phyloP scores from a whole-genome alignment of 2,329 filamentous ascomycete genomes.

The Cadophora malorum region DNA sequence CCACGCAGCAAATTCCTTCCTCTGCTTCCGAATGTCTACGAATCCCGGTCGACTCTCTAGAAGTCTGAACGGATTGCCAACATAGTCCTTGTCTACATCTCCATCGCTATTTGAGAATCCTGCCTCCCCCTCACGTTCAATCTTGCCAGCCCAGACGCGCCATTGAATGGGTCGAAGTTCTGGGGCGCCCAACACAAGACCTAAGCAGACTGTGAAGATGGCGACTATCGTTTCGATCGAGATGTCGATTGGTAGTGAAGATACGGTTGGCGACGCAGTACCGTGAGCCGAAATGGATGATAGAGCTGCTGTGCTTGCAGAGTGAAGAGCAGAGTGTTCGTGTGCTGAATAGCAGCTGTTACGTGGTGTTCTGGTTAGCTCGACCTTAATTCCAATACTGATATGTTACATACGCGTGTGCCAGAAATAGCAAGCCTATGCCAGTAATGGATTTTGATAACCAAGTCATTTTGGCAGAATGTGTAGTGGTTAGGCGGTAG shows the following conservation, averaged over 20 bases:
- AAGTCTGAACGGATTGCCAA: constrained; percentile 79
- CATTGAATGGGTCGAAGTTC: constrained; percentile 85
- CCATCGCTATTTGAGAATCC: constrained; percentile 63
- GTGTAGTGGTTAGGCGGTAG: not conserved
- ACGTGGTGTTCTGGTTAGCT: constrained; percentile 10
- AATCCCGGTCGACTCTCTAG: constrained; percentile 86
- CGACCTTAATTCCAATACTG: not conserved
- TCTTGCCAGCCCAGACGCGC: constrained; percentile 81
- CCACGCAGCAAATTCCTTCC: constrained; percentile 82
- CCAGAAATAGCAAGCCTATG: constrained; percentile 78
- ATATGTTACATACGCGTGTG: constrained; percentile 75
- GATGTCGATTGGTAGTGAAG: constrained; percentile 81
- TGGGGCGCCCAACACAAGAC: constrained; percentile 79
- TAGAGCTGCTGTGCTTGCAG: constrained; percentile 57
- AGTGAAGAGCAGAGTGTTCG: constrained; percentile 81
- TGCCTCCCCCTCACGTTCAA: constrained; percentile 76
- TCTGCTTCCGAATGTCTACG: constrained; percentile 82
- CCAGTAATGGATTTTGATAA: constrained; percentile 73
- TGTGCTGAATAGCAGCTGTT: constrained; percentile 92
- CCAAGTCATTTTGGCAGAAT: constrained; percentile 65
- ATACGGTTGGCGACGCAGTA: constrained; percentile 47
- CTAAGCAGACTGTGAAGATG: constrained; percentile 79
- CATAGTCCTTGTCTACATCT: constrained; percentile 71
- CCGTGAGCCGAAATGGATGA: constrained; percentile 53
- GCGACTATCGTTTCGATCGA: constrained; percentile 83